Evolutionary conservation across 495 filamentous ascomycete genomes (phyloP).

Genomic region (Xylaria curta): DNA sequence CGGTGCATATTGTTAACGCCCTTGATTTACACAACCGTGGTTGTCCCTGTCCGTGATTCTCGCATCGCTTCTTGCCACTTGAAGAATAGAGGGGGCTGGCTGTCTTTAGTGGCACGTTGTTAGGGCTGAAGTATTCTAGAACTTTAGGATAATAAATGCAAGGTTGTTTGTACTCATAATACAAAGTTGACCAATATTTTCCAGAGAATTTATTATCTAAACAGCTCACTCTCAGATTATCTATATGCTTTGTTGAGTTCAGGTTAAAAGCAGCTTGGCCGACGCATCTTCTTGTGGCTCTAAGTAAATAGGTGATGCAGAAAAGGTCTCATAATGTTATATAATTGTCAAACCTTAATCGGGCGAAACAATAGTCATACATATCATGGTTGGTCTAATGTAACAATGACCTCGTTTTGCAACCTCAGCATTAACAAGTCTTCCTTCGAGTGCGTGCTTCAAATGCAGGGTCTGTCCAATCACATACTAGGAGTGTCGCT

Average conservation of each 20-base stretch:
- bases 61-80: not conserved
- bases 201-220: not conserved
- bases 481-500: not conserved
- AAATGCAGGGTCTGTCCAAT: not conserved
- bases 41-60: not conserved
- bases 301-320: not conserved
- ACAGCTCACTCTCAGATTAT: not conserved
- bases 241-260: not conserved
- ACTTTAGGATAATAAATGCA: not conserved
- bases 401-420: not conserved
- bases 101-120: not conserved
- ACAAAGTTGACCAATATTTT: not conserved
- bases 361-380: not conserved
- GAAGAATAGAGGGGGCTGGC: not conserved
- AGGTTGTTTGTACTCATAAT: not conserved
- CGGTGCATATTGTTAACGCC: not conserved
- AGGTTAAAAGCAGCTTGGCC: too few species aligned
- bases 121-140: constrained; percentile 13
- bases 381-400: not conserved
- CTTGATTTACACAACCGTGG: not conserved
- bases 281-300: not conserved
- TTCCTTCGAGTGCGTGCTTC: not conserved
- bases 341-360: not conserved
- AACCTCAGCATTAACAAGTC: not conserved
- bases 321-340: not conserved